phyloP scores from a whole-genome alignment of 2,329 filamentous ascomycete species.

The Ophiostoma populinum region DNA sequence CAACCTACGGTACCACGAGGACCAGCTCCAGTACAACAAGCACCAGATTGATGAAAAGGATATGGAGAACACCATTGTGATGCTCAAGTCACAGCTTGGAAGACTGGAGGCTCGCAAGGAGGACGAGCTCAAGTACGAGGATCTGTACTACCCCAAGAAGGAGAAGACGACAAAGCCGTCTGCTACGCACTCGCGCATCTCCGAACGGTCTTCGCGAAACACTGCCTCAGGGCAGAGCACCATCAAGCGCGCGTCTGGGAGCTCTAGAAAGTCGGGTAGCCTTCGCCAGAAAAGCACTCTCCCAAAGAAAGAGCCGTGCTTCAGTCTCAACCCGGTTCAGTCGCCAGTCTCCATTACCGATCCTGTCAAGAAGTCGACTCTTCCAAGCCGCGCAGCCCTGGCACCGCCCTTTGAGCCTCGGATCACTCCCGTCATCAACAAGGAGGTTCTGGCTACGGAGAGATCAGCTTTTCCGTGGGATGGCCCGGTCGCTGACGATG shows the following conservation, averaged over 20 bases:
- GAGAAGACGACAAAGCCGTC: slow-evolving; percentile 12
- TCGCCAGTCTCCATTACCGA: slow-evolving; percentile 13
- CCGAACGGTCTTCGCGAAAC: slow-evolving; percentile 1
- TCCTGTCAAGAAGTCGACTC: slow-evolving; percentile 18
- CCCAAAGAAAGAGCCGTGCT: slow-evolving; percentile 11
- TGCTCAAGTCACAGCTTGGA: slow-evolving; percentile 19
- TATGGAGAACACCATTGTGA: slow-evolving; percentile 29
- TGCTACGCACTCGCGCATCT: slow-evolving; percentile 6
- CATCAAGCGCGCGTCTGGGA: slow-evolving; percentile 4
- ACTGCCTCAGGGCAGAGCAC: background rate
- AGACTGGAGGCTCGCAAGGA: slow-evolving; percentile 29
- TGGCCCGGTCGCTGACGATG: slow-evolving; percentile 1
- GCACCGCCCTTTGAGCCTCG: slow-evolving; percentile 33
- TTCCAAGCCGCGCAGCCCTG: slow-evolving; percentile 29
- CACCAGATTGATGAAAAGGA: slow-evolving; percentile 42
- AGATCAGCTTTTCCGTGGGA: slow-evolving; percentile 4
- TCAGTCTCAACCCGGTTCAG: slow-evolving; percentile 16
- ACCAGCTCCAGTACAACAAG: slow-evolving; percentile 42
- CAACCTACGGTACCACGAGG: slow-evolving; percentile 38
- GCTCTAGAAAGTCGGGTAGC: slow-evolving; percentile 9
- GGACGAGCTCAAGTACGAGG: slow-evolving; percentile 28
- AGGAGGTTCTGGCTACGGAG: background rate
- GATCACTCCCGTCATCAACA: background rate
- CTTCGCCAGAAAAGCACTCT: slow-evolving; percentile 8
- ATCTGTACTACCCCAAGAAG: slow-evolving; percentile 22